Conservation (phyloP, 2,329 filamentous ascomycete genomes). For the Colletotrichum sp. region DNA sequence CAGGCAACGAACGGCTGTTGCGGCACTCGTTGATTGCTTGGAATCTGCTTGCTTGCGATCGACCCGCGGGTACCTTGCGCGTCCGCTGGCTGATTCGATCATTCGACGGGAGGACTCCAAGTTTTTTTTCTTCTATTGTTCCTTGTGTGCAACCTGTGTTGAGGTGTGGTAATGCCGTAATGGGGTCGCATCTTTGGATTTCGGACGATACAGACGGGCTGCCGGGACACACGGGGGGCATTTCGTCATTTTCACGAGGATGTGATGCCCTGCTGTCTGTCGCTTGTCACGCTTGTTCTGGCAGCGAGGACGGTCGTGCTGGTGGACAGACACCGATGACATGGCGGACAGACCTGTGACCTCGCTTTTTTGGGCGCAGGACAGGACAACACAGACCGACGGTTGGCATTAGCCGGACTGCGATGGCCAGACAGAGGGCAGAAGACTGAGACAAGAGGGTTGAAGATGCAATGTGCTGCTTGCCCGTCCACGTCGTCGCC, state of each 20-base stretch:
- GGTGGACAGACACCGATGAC: background rate
- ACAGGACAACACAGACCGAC: background rate
- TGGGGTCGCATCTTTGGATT: background rate
- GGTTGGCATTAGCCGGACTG: background rate
- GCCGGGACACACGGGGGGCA: background rate
- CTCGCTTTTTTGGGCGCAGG: background rate
- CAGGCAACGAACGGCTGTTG: slow-evolving; percentile 15
- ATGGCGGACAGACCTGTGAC: background rate
- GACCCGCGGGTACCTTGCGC: slow-evolving; percentile 3
- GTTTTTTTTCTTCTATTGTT: background rate
- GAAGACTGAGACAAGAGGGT: background rate
- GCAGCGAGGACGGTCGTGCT: background rate
- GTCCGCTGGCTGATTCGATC: background rate
- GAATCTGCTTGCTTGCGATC: background rate
- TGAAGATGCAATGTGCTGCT: background rate
- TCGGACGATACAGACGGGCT: background rate
- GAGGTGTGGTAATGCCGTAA: background rate
- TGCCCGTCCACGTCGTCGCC: background rate
- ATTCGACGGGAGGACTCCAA: background rate
- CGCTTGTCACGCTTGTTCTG: background rate
- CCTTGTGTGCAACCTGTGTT: background rate
- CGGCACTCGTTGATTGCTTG: slow-evolving; percentile 17
- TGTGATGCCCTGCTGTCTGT: background rate
- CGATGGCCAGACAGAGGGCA: background rate
- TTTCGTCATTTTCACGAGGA: background rate